Percentiles rank a stretch among this genome's conserved stretches.
These are phyloP conservation scores for Schizonepeta tenuifolia DNA, from an alignment of 257 asterid species.

Conservation along the genomic window DNA sequence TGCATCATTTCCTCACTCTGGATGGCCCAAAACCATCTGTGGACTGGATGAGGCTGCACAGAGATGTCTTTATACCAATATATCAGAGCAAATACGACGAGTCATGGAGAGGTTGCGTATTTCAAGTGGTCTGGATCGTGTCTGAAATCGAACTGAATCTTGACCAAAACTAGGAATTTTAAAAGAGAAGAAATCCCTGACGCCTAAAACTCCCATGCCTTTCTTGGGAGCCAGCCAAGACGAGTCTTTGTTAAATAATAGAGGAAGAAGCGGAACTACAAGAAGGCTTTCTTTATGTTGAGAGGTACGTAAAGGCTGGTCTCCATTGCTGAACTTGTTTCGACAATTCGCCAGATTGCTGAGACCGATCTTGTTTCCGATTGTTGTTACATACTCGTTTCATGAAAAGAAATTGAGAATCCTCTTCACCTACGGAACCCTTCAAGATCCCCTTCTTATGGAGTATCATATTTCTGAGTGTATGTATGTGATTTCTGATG, in stretches of 20 bases:
- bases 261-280: too few species aligned
- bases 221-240: too few species aligned
- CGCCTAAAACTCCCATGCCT: too few species aligned
- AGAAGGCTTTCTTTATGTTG: too few species aligned
- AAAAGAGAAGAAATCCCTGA: too few species aligned
- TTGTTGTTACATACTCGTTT: not conserved
- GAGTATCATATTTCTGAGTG: too few species aligned
- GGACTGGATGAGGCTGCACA: constrained; percentile 92
- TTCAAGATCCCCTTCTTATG: too few species aligned
- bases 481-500: too few species aligned
- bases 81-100: constrained; percentile 70
- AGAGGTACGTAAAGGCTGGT: not conserved
- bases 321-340: not conserved
- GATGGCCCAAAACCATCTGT: constrained; percentile 65
- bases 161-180: not conserved
- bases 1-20: constrained; percentile 39
- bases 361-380: not conserved
- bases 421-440: too few species aligned
- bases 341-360: too few species aligned
- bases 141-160: constrained; percentile 37
- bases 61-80: constrained; percentile 62
- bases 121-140: constrained; percentile 31
- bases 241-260: too few species aligned
- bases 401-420: not conserved
- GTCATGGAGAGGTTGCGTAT: constrained; percentile 70